Base-by-base conservation (phyloP, 129 eudicot genomes). In the Lactuca sativa region DNA sequence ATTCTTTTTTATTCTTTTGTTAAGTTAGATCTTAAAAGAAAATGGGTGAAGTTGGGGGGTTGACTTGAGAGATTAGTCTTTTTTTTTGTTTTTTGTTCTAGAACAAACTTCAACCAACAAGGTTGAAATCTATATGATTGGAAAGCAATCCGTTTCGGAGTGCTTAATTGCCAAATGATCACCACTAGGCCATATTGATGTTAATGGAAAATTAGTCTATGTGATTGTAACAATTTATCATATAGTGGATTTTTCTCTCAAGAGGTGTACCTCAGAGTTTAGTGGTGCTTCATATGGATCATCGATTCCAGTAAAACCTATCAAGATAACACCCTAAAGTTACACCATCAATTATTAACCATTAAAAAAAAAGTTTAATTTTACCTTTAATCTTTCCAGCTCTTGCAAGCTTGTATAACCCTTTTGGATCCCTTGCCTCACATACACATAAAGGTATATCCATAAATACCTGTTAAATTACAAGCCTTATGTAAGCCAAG, bases 251-350 rank as follows among this genome's bases (percentile, higher is more conserved):
- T 0, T 8, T 8, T 43, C 49, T 47, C 11, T 36, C 38, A 14
- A 37, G 43, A 36, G 48, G 52, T 40, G 2, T 85, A 93, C 99
- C 97, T 93, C 99, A 54, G 90, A 82, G 70, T 87, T 82, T 64
- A 87, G 67, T 60, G 99, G 99, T 34, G 76, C 78, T 76, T 93
- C 99, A 47, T 90, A 93, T 13, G 97, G 99, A 77, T 93, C 97
- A 69, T 90, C 97, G 54, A 93, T 70, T n/a, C 98, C 99, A 0
- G 99, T 90, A 76, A 93, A 93, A 71, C 97, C 99, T 93, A 92
- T 68, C 74, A 76, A 70, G 41, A 72, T 52, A 30, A 37, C 52
- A 9, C 32, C 5, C 51, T 15, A 59, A 32, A 9, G 59, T 18
- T 47, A 44, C 60, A 7, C 53, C 60, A 34, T 60, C 21, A 59